Percentiles rank a stretch among this genome's conserved stretches.
Conservation (phyloP, 2,329 filamentous ascomycete species). For the Phialocephala subalpina region DNA sequence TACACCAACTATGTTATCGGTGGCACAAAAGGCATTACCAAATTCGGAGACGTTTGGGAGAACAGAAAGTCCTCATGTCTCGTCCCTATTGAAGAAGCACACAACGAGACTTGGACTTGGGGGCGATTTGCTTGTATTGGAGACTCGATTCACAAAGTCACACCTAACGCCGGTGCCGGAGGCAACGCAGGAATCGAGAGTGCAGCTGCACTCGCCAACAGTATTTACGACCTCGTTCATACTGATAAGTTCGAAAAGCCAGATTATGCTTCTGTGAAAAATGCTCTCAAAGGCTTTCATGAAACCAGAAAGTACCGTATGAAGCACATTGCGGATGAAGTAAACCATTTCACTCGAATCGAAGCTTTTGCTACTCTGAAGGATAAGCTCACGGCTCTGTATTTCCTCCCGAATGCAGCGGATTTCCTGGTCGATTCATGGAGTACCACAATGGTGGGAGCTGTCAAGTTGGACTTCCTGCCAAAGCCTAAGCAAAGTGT, state of each 20-base stretch:
- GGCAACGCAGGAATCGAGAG: slow-evolving; percentile 49
- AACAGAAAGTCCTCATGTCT: slow-evolving; percentile 19
- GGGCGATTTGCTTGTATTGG: slow-evolving; percentile 34
- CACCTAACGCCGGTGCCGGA: slow-evolving; percentile 44
- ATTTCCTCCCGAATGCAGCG: slow-evolving; percentile 20
- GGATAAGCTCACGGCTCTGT: slow-evolving; percentile 19
- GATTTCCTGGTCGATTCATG: slow-evolving; percentile 23
- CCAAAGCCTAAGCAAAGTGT: slow-evolving; percentile 33
- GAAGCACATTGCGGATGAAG: slow-evolving; percentile 17
- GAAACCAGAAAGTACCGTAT: slow-evolving; percentile 9
- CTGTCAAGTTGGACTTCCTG: slow-evolving; percentile 40
- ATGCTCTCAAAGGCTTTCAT: background rate
- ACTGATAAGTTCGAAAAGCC: slow-evolving; percentile 7
- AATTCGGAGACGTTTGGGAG: slow-evolving; percentile 30
- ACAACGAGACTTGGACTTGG: slow-evolving; percentile 30
- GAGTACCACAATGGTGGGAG: slow-evolving; percentile 23
- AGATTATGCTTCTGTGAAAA: background rate
- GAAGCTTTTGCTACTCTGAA: slow-evolving; percentile 24
- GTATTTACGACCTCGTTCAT: slow-evolving; percentile 26
- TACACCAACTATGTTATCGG: slow-evolving; percentile 7
- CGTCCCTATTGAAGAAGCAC: slow-evolving; percentile 29
- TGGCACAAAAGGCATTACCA: slow-evolving; percentile 23
- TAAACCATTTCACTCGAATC: slow-evolving; percentile 29
- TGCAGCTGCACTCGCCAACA: slow-evolving; percentile 44
- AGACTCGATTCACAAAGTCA: slow-evolving; percentile 33